Base-by-base conservation (phyloP, 1,139 yeast species). In the Hansenula sp. region DNA sequence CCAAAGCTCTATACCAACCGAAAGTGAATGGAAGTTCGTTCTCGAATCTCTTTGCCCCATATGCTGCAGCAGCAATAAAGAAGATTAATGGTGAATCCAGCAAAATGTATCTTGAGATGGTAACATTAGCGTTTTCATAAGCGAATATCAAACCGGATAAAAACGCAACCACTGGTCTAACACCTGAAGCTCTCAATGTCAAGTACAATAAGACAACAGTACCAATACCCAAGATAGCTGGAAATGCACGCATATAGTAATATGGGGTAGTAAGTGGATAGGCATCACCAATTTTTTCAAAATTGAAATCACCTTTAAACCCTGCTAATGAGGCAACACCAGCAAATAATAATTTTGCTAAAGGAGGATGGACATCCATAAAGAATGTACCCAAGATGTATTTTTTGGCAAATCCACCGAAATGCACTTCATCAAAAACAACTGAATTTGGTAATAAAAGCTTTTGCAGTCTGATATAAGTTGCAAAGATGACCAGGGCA, bases 351-450 rank as follows among this genome's bases (percentile, higher is more conserved):
- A 90, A 81, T 66, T 89, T 89, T 41, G 96, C 95, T 59, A 89
- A 74, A 5, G 97, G 97, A 25, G 97, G 97, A 63, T 90, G 96
- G 44, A 89, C 96, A 66, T 90, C 96, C 87, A 90, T 84, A 68
- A 90, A 89, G 66, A 75, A 87, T 18, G 67, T 67, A 33, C 93
- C 90, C 51, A 73, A 68, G 49, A 87, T 81, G 66, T 87, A 87
- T 60, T 84, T 81, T 49, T 78, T 71, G 34, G 94, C 87, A 66
- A 84, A 84, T 19, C 87, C 88, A 46, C 94, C 94, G 51, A 84
- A 84, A 61, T 84, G 90, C 41, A 82, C 90, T 65, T 93, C 99
- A 69, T 93, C 99, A 62, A 93, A 93, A 30, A 93, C 97, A 40
- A 93, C 96, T 36, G 87, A 77, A 51, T 78, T 66, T 16, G 99